These are phyloP conservation scores for Candida odintsovae DNA, from an alignment of 805 yeast species.

Conservation along the genomic window DNA sequence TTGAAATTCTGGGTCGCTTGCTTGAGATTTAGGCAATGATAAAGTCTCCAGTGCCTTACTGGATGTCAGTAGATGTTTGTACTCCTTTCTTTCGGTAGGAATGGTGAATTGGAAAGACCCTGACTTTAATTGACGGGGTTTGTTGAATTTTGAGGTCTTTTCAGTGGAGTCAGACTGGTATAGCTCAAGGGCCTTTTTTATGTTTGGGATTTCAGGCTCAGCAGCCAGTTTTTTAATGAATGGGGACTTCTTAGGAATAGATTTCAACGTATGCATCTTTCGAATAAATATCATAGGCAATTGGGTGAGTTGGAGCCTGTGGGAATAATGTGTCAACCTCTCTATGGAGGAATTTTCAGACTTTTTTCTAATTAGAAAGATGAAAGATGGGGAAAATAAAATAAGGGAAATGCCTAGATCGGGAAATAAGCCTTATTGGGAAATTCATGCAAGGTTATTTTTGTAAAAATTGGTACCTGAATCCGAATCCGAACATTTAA, in stretches of 20 bases:
- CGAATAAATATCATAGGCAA: background rate
- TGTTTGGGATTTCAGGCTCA: constrained; percentile 27
- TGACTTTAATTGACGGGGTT: constrained; percentile 44
- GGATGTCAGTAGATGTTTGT: constrained; percentile 53
- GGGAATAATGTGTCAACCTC: background rate
- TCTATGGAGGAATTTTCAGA: no score
- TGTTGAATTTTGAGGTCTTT: constrained; percentile 31
- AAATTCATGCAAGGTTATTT: background rate
- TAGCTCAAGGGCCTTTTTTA: constrained; percentile 24
- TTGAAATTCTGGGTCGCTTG: constrained; percentile 39
- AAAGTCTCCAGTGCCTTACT: constrained; percentile 56
- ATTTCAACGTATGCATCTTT: constrained; percentile 9
- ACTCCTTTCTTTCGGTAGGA: constrained; percentile 56
- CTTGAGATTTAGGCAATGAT: constrained; percentile 39
- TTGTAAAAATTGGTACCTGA: background rate
- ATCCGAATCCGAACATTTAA: no score
- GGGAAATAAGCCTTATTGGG: background rate
- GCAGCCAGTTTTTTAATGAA: constrained; percentile 12
- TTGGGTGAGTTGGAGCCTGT: background rate
- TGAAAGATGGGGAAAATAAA: background rate
- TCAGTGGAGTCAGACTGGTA: constrained; percentile 18
- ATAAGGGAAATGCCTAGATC: background rate
- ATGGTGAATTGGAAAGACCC: constrained; percentile 71
- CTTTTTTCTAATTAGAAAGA: background rate
- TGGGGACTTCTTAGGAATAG: constrained; percentile 10